Base-by-base conservation (phyloP, 169 alveolate genomes). In the Blepharisma undulans region DNA sequence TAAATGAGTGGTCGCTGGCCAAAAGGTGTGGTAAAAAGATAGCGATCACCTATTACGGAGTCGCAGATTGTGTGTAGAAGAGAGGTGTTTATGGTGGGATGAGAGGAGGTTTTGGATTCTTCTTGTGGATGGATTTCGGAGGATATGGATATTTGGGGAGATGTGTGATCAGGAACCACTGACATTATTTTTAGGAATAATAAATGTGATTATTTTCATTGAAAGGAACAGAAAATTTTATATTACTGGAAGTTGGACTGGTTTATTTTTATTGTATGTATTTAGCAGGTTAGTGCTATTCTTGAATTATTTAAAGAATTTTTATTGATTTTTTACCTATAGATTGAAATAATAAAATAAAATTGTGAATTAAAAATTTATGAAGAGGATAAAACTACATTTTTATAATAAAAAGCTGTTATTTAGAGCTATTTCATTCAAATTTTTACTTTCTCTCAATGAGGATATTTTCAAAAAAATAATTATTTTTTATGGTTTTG, bases 1-100 rank as follows among this genome's bases (percentile, higher is more conserved):
- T 98, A 98, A 14, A 97, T 84, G 66, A 96, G 84, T 36, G 97
- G 96, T 84, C 95, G 95, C 87, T 89, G 84, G 19, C 99, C 99
- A 92, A 95, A 97, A 16, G 98, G 98, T 10, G 99, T 95, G 8
- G 91, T 76, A 72, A 96, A 87, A 36, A 80, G 29, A 10, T 30
- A 32, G 60, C 66, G 36, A 21, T 91, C 84, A 4, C 95, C 95
- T 72, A 93, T 90, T 14, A 90, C 88, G 16, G 89, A 87, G n/a
- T 89, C 72, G 25, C 91, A 80, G 19, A 92, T 77, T 10, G 76
- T 71, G 32, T 32, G 27, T 36, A 84, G 77, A n/a, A 84, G 36
- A 29, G 80, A 8, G 7, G 30, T 74, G 12, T 74, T 1, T 18
- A 48, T 48, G 66, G 12, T 5, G 0, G 66, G 66, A 5, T 48